phyloP scores from a whole-genome alignment of 805 yeast genomes.

The Candida ponderosae region DNA sequence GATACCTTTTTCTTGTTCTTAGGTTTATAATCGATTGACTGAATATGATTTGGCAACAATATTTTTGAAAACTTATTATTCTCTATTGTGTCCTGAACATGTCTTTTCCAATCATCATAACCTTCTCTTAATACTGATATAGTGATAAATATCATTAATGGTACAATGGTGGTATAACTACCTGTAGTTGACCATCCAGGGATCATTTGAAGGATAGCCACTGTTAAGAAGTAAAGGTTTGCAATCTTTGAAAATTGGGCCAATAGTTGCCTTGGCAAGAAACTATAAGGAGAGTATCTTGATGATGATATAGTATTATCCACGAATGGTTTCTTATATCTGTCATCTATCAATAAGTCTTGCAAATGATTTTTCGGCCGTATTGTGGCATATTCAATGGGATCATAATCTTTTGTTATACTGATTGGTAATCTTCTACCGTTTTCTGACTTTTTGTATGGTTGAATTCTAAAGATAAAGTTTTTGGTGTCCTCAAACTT shows the following conservation, averaged over 20 bases:
- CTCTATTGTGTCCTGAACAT: conserved; percentile 76
- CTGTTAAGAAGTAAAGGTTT: conserved; percentile 80
- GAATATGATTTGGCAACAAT: conserved; percentile 21
- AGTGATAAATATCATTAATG: conserved; percentile 75
- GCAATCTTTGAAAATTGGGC: conserved; percentile 94
- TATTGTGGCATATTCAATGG: conserved; percentile 22
- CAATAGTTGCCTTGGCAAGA: conserved; percentile 78
- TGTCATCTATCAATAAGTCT: conserved; percentile 53
- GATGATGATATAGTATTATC: conserved; percentile 78
- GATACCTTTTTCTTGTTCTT: background rate
- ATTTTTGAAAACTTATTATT: conserved; percentile 49
- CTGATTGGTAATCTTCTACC: conserved; percentile 76
- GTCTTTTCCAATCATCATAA: conserved; percentile 86
- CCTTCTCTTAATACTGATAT: conserved; percentile 92
- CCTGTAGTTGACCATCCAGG: conserved; percentile 99
- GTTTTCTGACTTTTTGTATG: conserved; percentile 45
- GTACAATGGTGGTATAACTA: conserved; percentile 86
- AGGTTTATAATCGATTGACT: conserved; percentile 1
- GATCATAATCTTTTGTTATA: conserved; percentile 28
- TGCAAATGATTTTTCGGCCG: conserved; percentile 13
- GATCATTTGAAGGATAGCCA: conserved; percentile 89
- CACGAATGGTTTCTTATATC: conserved; percentile 53
- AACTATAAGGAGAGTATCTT: conserved; percentile 71
- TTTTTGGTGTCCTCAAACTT: conserved; percentile 20
- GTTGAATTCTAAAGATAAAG: conserved; percentile 36